Evolutionary conservation across 2,329 filamentous ascomycete species (phyloP), one percentile per base, ranked within the genome.

Genomic region (Penicillium sp.): DNA sequence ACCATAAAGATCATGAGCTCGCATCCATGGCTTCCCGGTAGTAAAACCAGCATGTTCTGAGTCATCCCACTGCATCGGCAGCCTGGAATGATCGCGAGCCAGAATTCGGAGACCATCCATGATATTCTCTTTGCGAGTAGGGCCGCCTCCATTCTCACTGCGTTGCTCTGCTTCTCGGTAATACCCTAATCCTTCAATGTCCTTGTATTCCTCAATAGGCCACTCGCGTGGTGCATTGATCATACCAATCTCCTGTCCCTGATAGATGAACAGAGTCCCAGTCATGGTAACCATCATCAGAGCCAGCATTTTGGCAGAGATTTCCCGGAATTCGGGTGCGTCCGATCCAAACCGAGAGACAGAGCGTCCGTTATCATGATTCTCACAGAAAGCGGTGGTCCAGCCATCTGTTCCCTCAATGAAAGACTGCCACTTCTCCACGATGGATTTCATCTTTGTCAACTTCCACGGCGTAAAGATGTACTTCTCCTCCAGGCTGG

Each of bases 41-140:
- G 83, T 86, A 71, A 89, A 90, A 0, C 87, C 87, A 2, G 82
- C 85, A 58, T 86, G 78, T 0, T 75, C 66, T 0, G 72, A 72
- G 2, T 69, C 77, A 52, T 79, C 78, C 87, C 87, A 90, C 60
- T 87, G 85, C 75, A 90, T 84, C 0, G 87, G 87, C 7, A 84
- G 80, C 16, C 87, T 79, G 15, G 85, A 80, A 66, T 90, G 83
- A 66, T 90, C 62, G 7, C 62, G 59, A 2, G 83, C 84, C 40
- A 87, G 79, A 52, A 79, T 75, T 57, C 84, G 81, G 50, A 88
- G 74, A 40, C 58, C 60, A 13, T 60, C 50, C 62, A 63, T 63
- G 31, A 63, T 58, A 1, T 38, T 54, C 18, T 56, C 55, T n/a
- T 57, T 55, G 35, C 61, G 58, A 6, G 47, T 56, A 13, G 55